These are phyloP conservation scores for Sarocladium kiliense DNA, from an alignment of 2,329 filamentous ascomycete species.

Conservation along the genomic window DNA sequence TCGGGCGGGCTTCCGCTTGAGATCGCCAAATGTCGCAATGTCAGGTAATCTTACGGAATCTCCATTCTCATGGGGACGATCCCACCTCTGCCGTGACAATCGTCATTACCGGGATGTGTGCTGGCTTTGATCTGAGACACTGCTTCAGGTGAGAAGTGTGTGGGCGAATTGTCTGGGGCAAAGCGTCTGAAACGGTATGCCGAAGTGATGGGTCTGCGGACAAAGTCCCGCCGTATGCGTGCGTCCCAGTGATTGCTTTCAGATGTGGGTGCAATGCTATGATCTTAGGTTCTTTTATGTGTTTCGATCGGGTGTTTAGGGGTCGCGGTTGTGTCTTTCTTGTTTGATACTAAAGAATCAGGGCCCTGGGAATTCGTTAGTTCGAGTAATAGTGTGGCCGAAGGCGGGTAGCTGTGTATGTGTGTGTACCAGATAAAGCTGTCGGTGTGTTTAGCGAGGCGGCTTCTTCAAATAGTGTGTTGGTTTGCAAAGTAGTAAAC, in stretches of 20 bases:
- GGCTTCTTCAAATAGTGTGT: too few relatives aligned
- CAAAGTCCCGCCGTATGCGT: too few relatives aligned
- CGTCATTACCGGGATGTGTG: neutral
- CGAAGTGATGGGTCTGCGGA: neutral
- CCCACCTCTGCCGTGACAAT: slow-evolving; percentile 2
- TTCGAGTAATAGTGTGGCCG: neutral
- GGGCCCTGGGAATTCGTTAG: neutral
- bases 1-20: neutral
- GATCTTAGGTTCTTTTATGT: too few relatives aligned
- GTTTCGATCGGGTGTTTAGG: neutral
- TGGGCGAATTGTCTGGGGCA: too few relatives aligned
- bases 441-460: too few relatives aligned
- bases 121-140: neutral
- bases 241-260: too few relatives aligned
- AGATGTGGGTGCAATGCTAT: too few relatives aligned
- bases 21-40: slow-evolving; percentile 1
- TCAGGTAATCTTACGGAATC: neutral
- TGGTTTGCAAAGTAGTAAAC: too few relatives aligned
- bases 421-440: too few relatives aligned
- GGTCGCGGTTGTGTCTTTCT: neutral
- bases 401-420: neutral
- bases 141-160: neutral
- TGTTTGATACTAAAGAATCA: neutral
- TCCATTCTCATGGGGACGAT: neutral
- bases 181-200: neutral